Conservation (phyloP, 108 stramenopile genomes). For the Asterionellopsis glacialis region DNA sequence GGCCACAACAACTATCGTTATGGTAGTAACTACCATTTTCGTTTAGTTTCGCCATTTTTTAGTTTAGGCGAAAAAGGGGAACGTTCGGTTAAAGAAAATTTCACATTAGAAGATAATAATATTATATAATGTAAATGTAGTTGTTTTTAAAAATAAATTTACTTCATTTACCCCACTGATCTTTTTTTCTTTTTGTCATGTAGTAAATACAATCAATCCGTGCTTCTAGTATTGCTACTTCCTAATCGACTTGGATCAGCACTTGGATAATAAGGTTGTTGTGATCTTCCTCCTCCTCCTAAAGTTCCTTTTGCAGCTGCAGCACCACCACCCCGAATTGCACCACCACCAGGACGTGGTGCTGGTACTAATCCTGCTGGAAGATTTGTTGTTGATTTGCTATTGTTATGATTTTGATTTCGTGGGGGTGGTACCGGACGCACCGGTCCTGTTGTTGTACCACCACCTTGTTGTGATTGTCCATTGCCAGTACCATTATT, state of each 20-base stretch:
- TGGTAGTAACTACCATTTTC: no score
- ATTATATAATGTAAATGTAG: no score
- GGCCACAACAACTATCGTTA: no score
- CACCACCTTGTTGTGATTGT: not conserved
- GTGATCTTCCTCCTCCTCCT: slow-evolving; percentile 14
- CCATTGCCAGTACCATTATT: no score
- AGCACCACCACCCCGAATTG: slow-evolving; percentile 55
- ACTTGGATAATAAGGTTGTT: slow-evolving; percentile 81
- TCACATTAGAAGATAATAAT: no score
- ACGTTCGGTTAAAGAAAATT: no score
- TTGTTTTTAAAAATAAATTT: no score
- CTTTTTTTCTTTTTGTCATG: no score
- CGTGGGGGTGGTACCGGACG: slow-evolving; percentile 1
- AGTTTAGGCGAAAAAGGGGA: no score
- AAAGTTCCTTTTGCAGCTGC: slow-evolving; percentile 22
- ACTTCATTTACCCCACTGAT: no score
- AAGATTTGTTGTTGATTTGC: slow-evolving; percentile 9
- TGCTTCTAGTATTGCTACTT: slow-evolving; percentile 8
- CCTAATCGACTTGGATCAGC: slow-evolving; percentile 73
- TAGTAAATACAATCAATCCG: no score
- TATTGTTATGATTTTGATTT: slow-evolving; percentile 4
- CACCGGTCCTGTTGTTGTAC: not conserved
- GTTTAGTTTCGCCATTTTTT: no score
- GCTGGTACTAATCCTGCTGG: slow-evolving; percentile 11
- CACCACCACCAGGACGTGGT: slow-evolving; percentile 69